Conservation (phyloP, 148 eudicot genomes). For the Salicornia ramosissima region DNA sequence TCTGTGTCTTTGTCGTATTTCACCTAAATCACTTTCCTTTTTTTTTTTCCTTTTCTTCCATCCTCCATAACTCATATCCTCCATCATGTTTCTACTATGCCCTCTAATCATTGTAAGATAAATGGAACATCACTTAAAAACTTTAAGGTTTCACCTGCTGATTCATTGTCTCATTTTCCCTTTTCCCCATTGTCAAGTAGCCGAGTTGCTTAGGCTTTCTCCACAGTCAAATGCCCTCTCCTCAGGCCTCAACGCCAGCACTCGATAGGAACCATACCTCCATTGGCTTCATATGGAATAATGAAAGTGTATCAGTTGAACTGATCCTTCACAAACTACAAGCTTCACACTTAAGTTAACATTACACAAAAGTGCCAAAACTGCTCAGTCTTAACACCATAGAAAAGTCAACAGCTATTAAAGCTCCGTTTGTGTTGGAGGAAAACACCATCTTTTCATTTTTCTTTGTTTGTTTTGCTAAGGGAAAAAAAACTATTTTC, state of each 20-base stretch:
- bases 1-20: background rate
- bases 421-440: too few species aligned
- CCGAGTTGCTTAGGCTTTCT: background rate
- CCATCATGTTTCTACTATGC: background rate
- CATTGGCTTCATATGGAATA: background rate
- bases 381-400: too few species aligned
- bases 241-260: background rate
- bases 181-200: background rate
- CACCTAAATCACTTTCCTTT: background rate
- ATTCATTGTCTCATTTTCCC: background rate
- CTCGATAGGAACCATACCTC: background rate
- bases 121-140: background rate
- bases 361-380: too few species aligned
- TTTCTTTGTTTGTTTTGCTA: too few species aligned
- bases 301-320: background rate
- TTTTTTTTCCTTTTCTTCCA: too few species aligned
- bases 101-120: background rate
- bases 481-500: too few species aligned
- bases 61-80: background rate
- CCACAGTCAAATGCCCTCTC: background rate
- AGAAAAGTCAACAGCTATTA: too few species aligned
- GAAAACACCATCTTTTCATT: too few species aligned
- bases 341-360: background rate
- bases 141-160: background rate
- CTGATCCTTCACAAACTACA: conserved; percentile 4